A percentile compares a stretch with the other conserved stretches of the same genome.
Evolutionary conservation across 225 moss, liverwort and hornwort species (phyloP).

Genomic region (Neckera pumila): DNA sequence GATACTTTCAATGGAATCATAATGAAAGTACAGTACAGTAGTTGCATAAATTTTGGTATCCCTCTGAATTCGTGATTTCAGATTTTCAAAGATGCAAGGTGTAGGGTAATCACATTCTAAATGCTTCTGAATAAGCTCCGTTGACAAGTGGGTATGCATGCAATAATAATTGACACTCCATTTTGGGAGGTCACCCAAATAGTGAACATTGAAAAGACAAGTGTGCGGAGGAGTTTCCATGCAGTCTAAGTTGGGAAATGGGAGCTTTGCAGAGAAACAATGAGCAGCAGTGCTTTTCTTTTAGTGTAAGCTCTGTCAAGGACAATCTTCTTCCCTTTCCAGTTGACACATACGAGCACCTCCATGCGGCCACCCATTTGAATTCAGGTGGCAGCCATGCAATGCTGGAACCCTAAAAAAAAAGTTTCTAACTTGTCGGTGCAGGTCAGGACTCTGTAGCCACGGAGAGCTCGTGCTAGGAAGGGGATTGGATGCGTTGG

Average conservation of each 20-base stretch:
- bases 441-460: neutral
- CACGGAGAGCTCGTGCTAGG: too few species aligned
- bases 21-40: neutral
- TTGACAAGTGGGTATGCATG: neutral
- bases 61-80: too few species aligned
- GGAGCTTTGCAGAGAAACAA: neutral
- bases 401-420: neutral
- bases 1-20: neutral
- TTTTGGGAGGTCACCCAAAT: neutral
- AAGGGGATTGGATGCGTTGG: too few species aligned
- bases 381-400: neutral
- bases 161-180: neutral
- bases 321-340: neutral
- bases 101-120: neutral
- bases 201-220: neutral
- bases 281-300: neutral
- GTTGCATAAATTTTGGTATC: neutral
- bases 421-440: neutral
- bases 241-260: neutral
- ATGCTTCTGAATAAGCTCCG: too few species aligned
- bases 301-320: neutral
- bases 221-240: neutral
- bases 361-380: neutral
- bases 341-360: neutral
- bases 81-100: neutral